Evolutionary conservation across 129 eudicot species (phyloP).

Genomic region (Chrysanthemum lavandulifolium): DNA sequence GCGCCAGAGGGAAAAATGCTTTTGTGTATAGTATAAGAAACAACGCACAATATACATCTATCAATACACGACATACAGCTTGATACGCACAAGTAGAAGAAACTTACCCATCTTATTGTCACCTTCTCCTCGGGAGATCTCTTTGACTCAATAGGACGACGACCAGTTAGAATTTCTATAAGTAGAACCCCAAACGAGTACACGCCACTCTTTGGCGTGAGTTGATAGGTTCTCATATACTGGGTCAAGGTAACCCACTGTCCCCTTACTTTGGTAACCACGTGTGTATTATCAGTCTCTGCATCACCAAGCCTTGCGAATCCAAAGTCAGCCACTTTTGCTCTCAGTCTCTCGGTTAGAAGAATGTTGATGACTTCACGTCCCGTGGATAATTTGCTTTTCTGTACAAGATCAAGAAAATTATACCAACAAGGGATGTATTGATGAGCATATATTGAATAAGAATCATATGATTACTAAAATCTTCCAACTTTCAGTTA

Average conservation of each 20-base stretch:
- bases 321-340: constrained; percentile 94
- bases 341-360: constrained; percentile 71
- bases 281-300: constrained; percentile 63
- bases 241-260: constrained; percentile 99
- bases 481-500: background rate
- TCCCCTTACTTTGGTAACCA: constrained; percentile 80
- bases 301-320: constrained; percentile 83
- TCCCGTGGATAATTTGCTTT: constrained; percentile 96
- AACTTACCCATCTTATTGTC: constrained; percentile 87
- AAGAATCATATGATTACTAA: too few relatives aligned
- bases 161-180: constrained; percentile 85
- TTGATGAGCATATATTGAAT: too few relatives aligned
- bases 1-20: background rate
- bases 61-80: background rate
- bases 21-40: background rate
- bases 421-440: background rate
- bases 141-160: constrained; percentile 80
- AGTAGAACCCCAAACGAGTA: constrained; percentile 88
- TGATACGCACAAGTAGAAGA: background rate
- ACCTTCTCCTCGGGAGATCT: constrained; percentile 68
- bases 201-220: constrained; percentile 87
- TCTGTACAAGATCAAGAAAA: constrained; percentile 44
- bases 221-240: constrained; percentile 88
- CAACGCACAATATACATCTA: background rate
- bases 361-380: constrained; percentile 91